Evolutionary conservation across 148 eudicot genomes (phyloP).

Genomic region (Persicaria maculosa): DNA sequence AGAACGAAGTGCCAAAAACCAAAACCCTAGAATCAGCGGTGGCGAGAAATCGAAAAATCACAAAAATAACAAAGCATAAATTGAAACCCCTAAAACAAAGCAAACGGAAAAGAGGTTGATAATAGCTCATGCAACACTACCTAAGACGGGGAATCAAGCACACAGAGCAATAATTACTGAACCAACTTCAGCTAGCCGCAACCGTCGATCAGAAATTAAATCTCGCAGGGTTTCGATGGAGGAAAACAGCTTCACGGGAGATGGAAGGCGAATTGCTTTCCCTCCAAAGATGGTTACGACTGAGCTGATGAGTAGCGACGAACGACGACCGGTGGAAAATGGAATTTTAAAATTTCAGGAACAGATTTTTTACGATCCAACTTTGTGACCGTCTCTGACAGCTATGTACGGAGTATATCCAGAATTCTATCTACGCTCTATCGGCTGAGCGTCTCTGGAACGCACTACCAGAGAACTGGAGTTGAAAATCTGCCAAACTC

Average conservation of each 20-base stretch:
- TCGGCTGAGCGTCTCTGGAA: too few relatives aligned
- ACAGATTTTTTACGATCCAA: too few relatives aligned
- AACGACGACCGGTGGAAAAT: background rate
- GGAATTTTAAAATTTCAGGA: too few relatives aligned
- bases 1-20: too few relatives aligned
- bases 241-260: background rate
- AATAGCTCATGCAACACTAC: background rate
- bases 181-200: background rate
- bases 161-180: background rate
- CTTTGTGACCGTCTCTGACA: too few relatives aligned
- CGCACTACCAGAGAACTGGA: too few relatives aligned
- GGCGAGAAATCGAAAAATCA: background rate
- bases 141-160: background rate
- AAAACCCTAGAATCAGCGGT: too few relatives aligned
- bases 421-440: too few relatives aligned
- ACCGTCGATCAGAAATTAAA: background rate
- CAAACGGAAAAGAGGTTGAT: background rate
- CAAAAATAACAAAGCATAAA: background rate
- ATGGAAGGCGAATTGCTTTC: background rate
- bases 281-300: background rate
- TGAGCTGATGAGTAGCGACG: background rate
- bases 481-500: too few relatives aligned
- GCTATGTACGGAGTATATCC: too few relatives aligned
- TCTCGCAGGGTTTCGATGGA: background rate
- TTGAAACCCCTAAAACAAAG: background rate